A percentile compares a stretch with the other conserved stretches of the same genome.
phyloP scores from a whole-genome alignment of 2,329 filamentous ascomycete species.

The Ophiostoma fasciatum region DNA sequence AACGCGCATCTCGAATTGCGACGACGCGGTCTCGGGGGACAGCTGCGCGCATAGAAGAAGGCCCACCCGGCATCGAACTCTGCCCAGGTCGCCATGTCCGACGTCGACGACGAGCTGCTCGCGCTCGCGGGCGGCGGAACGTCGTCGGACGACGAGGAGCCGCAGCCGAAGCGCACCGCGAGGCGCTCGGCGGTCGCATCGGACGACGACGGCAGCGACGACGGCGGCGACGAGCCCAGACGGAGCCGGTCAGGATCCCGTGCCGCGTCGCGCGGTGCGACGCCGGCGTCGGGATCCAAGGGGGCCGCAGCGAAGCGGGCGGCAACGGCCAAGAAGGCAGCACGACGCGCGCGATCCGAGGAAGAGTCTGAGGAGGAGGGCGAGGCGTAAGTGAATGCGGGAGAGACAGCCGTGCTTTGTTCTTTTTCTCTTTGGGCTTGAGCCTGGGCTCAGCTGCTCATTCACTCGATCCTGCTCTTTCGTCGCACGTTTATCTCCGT shows the following conservation, averaged over 20 bases:
- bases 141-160: constrained; percentile 44
- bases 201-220: constrained; percentile 44
- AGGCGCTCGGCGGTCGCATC: constrained; percentile 50
- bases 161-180: constrained; percentile 11
- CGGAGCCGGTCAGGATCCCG: constrained; percentile 33
- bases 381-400: constrained; percentile 51
- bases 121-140: constrained; percentile 73
- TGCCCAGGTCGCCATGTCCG: constrained; percentile 45
- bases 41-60: too few relatives aligned
- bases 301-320: constrained; percentile 19
- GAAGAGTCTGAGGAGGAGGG: constrained; percentile 59
- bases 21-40: too few relatives aligned
- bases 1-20: too few relatives aligned
- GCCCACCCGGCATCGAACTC: too few relatives aligned
- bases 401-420: too few relatives aligned
- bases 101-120: constrained; percentile 86
- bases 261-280: constrained; percentile 32
- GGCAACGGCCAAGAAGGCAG: constrained; percentile 27
- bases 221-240: constrained; percentile 36
- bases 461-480: too few relatives aligned
- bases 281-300: constrained; percentile 23
- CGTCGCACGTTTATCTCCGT: too few relatives aligned
- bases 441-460: too few relatives aligned
- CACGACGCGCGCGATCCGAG: constrained; percentile 31
- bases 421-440: too few relatives aligned